These are phyloP conservation scores for Chrysosporium queenslandicum DNA, from an alignment of 2,329 filamentous ascomycete genomes.

Conservation along the genomic window DNA sequence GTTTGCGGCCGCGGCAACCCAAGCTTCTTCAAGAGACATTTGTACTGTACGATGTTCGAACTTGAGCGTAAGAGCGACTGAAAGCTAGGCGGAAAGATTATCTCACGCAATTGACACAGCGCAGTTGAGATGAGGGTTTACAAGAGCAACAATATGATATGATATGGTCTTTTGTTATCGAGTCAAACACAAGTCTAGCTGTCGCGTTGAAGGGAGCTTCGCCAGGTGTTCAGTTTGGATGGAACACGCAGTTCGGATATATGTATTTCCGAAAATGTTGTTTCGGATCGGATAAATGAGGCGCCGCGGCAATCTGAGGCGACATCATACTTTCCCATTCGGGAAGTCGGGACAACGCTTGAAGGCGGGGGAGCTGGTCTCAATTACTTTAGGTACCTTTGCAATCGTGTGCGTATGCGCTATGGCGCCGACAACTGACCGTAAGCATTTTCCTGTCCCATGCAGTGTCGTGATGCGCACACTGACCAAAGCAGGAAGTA, in stretches of 20 bases:
- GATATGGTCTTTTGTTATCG: no score
- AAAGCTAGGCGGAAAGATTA: background rate
- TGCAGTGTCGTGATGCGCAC: constrained; percentile 10
- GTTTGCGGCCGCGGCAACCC: constrained; percentile 82
- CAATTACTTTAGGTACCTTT: no score
- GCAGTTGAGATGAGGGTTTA: background rate
- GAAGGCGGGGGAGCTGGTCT: background rate
- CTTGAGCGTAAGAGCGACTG: background rate
- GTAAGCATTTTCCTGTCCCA: constrained; percentile 22
- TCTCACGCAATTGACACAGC: no score
- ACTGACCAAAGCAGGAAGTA: constrained; percentile 24
- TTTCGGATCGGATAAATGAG: background rate
- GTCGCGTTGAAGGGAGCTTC: background rate
- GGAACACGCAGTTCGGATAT: background rate
- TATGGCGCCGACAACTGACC: constrained; percentile 27
- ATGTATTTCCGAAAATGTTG: background rate
- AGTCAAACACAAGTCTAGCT: no score
- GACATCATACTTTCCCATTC: constrained; percentile 2
- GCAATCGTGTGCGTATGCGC: background rate
- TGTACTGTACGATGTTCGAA: no score
- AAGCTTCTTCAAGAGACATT: constrained; percentile 72
- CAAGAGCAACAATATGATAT: background rate
- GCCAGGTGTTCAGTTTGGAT: constrained; percentile 5
- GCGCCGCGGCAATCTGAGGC: background rate
- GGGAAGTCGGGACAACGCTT: background rate